A percentile compares a stretch with the other conserved stretches of the same genome.
Conservation (phyloP, 2,329 filamentous ascomycete genomes). For the Fusarium sp. region DNA sequence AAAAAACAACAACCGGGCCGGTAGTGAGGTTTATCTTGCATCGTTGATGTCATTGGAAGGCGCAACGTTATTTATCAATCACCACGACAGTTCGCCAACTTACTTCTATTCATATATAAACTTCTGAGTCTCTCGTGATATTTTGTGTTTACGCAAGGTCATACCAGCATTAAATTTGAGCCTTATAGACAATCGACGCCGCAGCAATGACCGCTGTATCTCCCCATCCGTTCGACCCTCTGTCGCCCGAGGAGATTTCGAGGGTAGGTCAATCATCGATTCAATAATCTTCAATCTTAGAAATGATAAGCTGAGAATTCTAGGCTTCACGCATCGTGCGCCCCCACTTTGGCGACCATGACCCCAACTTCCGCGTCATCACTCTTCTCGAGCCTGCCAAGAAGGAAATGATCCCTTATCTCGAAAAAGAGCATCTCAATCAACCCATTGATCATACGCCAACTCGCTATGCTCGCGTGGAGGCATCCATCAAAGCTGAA, state of each 20-base stretch:
- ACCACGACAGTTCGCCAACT: not conserved
- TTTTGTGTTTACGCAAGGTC: not conserved
- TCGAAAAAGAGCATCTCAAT: constrained; percentile 55
- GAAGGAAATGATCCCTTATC: constrained; percentile 57
- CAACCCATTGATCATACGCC: constrained; percentile 32
- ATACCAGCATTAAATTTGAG: too few relatives aligned
- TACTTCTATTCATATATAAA: not conserved
- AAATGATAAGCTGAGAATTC: not conserved
- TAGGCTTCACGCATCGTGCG: constrained; percentile 43
- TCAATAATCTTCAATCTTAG: too few relatives aligned
- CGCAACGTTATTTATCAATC: not conserved
- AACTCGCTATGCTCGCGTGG: constrained; percentile 54
- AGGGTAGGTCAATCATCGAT: constrained; percentile 10
- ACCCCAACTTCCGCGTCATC: constrained; percentile 61
- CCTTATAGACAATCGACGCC: not conserved
- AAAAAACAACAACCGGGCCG: not conserved
- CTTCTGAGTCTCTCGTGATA: not conserved
- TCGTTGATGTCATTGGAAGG: constrained; percentile 9
- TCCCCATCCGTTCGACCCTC: constrained; percentile 45
- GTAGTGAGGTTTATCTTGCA: not conserved
- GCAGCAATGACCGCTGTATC: not conserved
- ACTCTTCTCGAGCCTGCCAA: constrained; percentile 64
- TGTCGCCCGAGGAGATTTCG: constrained; percentile 43
- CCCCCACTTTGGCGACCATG: constrained; percentile 32
- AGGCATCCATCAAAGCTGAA: constrained; percentile 46